These are phyloP conservation scores for Backusella tuberculispora DNA, from an alignment of 192 early-diverging fungal species.

Conservation along the genomic window DNA sequence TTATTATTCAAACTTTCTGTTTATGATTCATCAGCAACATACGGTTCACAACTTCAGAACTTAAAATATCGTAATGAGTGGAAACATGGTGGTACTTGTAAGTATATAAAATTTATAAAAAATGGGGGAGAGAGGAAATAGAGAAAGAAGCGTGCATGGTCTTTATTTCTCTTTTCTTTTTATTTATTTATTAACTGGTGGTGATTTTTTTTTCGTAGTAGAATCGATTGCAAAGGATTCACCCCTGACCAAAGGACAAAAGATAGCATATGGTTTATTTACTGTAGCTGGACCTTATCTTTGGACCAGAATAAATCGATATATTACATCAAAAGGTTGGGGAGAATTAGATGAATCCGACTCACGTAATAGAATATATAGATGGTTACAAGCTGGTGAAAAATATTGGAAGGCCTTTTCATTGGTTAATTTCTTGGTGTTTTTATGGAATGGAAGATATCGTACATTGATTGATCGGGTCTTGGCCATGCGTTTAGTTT, in stretches of 20 bases:
- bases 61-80: conserved; percentile 77
- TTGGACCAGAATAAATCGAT: conserved; percentile 63
- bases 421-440: conserved; percentile 83
- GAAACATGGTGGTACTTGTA: conserved; percentile 59
- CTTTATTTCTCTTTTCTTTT: conserved; percentile 15
- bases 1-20: conserved; percentile 77
- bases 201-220: conserved; percentile 39
- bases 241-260: conserved; percentile 60
- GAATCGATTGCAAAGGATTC: conserved; percentile 63
- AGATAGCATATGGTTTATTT: conserved; percentile 60
- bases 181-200: not conserved
- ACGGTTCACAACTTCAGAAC: conserved; percentile 85
- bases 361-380: conserved; percentile 57
- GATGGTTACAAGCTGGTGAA: conserved; percentile 63
- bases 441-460: conserved; percentile 84
- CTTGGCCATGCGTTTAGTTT: conserved; percentile 84
- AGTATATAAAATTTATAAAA: conserved; percentile 16
- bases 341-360: conserved; percentile 65
- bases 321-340: conserved; percentile 72
- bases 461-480: conserved; percentile 76
- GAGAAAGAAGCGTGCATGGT: conserved; percentile 9
- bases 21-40: conserved; percentile 75
- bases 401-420: conserved; percentile 60
- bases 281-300: conserved; percentile 76
- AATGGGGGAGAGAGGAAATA: too few relatives aligned